These are phyloP conservation scores for Ophiosphaerella narmari DNA, from an alignment of 2,329 filamentous ascomycete genomes.

Conservation along the genomic window DNA sequence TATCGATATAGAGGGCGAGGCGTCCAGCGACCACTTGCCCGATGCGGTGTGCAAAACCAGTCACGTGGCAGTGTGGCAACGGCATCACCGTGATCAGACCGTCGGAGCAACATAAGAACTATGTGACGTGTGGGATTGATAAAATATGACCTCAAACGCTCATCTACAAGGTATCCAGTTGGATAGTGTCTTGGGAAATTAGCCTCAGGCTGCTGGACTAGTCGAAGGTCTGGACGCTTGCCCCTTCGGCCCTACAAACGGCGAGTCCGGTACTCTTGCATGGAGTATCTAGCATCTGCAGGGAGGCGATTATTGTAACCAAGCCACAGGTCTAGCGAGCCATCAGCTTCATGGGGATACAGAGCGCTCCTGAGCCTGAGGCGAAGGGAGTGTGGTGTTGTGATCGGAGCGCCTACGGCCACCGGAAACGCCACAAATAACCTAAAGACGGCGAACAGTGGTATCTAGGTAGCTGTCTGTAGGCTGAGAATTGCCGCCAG, in stretches of 20 bases:
- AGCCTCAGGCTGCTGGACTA: conserved; percentile 8
- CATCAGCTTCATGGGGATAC: background rate
- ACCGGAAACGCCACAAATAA: background rate
- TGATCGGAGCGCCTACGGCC: background rate
- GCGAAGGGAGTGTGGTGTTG: background rate
- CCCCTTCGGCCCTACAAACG: conserved; percentile 13
- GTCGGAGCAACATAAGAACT: background rate
- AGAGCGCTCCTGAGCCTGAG: background rate
- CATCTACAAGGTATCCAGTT: background rate
- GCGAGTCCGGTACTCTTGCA: conserved; percentile 8
- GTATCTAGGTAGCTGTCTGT: background rate
- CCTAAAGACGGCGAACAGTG: conserved; percentile 1
- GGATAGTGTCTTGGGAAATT: background rate
- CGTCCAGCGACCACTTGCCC: background rate
- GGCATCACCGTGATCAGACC: conserved; percentile 1
- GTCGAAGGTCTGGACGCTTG: conserved; percentile 8
- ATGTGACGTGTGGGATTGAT: background rate
- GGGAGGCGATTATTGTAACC: conserved; percentile 3
- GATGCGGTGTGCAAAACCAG: background rate
- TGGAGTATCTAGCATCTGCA: background rate
- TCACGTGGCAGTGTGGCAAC: conserved; percentile 6
- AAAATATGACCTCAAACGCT: background rate
- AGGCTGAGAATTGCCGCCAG: background rate
- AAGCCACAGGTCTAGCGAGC: background rate
- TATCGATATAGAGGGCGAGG: background rate